These are phyloP conservation scores for Sicyos edulis DNA, from an alignment of 306 rosid genomes.

Conservation along the genomic window DNA sequence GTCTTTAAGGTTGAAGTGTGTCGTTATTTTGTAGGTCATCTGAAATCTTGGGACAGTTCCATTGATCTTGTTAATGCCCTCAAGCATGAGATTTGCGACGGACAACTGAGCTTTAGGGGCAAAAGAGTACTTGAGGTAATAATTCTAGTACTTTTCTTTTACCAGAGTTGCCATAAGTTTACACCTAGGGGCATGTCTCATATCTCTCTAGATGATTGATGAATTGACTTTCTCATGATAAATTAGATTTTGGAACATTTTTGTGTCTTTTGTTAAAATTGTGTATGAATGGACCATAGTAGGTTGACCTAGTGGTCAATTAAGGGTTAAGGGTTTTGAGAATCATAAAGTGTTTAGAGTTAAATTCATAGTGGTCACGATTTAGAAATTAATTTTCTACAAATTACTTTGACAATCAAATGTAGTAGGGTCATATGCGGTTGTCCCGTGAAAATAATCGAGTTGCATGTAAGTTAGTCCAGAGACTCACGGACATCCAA, in stretches of 20 bases:
- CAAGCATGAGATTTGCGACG: constrained; percentile 92
- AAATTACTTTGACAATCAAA: too few relatives aligned
- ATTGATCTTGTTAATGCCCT: constrained; percentile 82
- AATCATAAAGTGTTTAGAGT: too few relatives aligned
- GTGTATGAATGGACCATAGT: too few relatives aligned
- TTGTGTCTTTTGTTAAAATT: not conserved
- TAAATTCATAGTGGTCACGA: too few relatives aligned
- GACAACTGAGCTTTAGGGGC: constrained; percentile 88
- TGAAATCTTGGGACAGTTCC: constrained; percentile 83
- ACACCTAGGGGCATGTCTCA: not conserved
- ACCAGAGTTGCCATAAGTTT: constrained; percentile 14
- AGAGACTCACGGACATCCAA: too few relatives aligned
- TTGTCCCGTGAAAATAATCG: too few relatives aligned
- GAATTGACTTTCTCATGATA: not conserved
- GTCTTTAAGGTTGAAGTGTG: constrained; percentile 2
- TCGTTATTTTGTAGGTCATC: constrained; percentile 46
- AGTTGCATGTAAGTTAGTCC: too few relatives aligned
- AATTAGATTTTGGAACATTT: not conserved
- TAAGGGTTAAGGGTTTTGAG: too few relatives aligned
- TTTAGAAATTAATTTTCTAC: too few relatives aligned
- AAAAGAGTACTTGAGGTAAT: constrained; percentile 96
- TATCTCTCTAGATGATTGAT: not conserved
- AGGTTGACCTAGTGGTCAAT: too few relatives aligned
- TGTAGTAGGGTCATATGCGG: too few relatives aligned
- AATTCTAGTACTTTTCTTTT: constrained; percentile 18